Percentiles rank a stretch among this genome's conserved stretches.
These are phyloP conservation scores for Ophiostoma quercus DNA, from an alignment of 2,329 filamentous ascomycete genomes.

Conservation along the genomic window DNA sequence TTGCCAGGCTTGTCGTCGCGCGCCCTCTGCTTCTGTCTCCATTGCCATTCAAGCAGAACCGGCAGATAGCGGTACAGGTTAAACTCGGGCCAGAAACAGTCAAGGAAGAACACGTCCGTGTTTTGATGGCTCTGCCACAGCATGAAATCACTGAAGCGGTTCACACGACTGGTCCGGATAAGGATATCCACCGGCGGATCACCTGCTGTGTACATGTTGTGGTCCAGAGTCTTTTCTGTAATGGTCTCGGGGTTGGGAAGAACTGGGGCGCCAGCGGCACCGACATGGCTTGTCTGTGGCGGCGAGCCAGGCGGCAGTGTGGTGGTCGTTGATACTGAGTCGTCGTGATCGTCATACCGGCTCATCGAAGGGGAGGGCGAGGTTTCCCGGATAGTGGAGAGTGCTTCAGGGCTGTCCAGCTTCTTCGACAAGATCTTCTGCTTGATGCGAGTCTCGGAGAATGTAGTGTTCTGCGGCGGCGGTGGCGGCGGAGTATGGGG, in stretches of 20 bases:
- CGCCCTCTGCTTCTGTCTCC: conserved; percentile 55
- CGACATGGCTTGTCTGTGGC: conserved; percentile 36
- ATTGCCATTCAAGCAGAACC: conserved; percentile 85
- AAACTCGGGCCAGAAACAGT: conserved; percentile 94
- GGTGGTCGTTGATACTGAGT: conserved; percentile 56
- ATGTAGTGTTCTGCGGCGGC: conserved; percentile 61
- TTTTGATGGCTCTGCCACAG: conserved; percentile 95
- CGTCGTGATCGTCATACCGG: conserved; percentile 39
- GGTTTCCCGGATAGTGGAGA: conserved; percentile 47
- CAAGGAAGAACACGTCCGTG: conserved; percentile 86
- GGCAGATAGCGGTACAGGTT: conserved; percentile 90
- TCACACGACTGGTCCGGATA: conserved; percentile 86
- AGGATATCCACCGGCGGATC: conserved; percentile 87
- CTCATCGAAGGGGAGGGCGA: conserved; percentile 42
- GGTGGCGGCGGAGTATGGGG: conserved; percentile 60
- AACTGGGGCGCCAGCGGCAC: conserved; percentile 36
- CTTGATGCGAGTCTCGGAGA: conserved; percentile 81
- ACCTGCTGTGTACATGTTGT: conserved; percentile 81
- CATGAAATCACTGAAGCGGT: conserved; percentile 94
- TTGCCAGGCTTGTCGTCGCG: conserved; percentile 44
- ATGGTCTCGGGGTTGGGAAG: conserved; percentile 78
- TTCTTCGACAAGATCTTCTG: conserved; percentile 74
- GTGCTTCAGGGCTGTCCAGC: conserved; percentile 44
- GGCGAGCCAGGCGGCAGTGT: conserved; percentile 52
- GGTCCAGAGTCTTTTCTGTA: conserved; percentile 71